These are phyloP conservation scores for Solanum hybrid DNA, from an alignment of 305 asterid genomes.

Conservation along the genomic window DNA sequence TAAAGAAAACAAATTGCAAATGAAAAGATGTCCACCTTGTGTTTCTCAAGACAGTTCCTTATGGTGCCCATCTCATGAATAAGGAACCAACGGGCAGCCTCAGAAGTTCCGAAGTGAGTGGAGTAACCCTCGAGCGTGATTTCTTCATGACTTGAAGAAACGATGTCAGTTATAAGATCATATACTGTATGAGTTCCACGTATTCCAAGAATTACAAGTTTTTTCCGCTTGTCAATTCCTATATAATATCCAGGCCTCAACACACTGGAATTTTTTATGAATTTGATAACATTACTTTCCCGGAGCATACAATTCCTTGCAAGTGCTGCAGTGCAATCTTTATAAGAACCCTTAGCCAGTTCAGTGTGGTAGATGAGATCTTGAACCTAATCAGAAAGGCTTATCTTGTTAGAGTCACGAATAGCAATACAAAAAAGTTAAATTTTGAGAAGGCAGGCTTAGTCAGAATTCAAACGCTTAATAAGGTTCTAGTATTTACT, in stretches of 20 bases:
- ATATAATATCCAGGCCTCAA: slow-evolving; percentile 90
- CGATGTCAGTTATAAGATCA: slow-evolving; percentile 77
- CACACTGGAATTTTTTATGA: slow-evolving; percentile 57
- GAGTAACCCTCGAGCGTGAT: slow-evolving; percentile 71
- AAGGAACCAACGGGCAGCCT: slow-evolving; percentile 96
- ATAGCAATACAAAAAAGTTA: background rate
- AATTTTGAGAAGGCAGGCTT: background rate
- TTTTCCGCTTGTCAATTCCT: slow-evolving; percentile 65
- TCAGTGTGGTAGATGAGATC: slow-evolving; percentile 85
- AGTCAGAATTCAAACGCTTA: background rate
- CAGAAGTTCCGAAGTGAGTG: slow-evolving; percentile 86
- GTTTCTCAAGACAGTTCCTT: slow-evolving; percentile 62
- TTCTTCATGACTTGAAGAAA: slow-evolving; percentile 81
- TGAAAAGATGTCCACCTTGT: slow-evolving; percentile 42
- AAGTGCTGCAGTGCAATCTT: slow-evolving; percentile 47
- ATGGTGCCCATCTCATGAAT: slow-evolving; percentile 62
- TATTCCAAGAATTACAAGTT: slow-evolving; percentile 74
- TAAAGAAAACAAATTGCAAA: background rate
- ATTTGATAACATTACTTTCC: slow-evolving; percentile 66
- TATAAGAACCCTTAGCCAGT: slow-evolving; percentile 83
- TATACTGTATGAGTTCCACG: slow-evolving; percentile 88
- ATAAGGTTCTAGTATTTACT: slow-evolving; percentile 15
- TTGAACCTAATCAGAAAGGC: slow-evolving; percentile 47
- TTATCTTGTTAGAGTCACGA: background rate
- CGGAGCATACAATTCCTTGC: slow-evolving; percentile 85